Conservation (phyloP, 225 moss, liverwort and hornwort genomes). For the Anthoceros angustus region DNA sequence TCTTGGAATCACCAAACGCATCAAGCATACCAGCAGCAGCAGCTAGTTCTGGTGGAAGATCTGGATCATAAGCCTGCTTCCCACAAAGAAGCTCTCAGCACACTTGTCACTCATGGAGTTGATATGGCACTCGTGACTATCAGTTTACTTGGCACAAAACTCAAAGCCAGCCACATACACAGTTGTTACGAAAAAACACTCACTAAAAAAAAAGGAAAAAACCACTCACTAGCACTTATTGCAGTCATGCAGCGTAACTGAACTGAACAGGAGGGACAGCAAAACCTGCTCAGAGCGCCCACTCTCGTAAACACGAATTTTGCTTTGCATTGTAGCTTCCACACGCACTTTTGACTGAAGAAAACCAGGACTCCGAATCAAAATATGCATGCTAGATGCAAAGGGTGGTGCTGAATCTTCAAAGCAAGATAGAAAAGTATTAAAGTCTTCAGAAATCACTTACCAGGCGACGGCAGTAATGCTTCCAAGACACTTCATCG, state of each 20-base stretch:
- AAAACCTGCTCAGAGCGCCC: conserved; percentile 95
- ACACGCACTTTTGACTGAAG: conserved; percentile 79
- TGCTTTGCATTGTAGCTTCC: conserved; percentile 99
- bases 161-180: neutral
- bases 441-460: neutral
- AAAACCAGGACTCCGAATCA: neutral
- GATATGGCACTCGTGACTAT: neutral
- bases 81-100: neutral
- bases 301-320: conserved; percentile 99
- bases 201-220: neutral
- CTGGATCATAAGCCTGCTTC: conserved; percentile 90
- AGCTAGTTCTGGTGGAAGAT: conserved; percentile 89
- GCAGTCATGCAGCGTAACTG: neutral
- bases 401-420: neutral
- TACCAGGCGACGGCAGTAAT: conserved; percentile 96
- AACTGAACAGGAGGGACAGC: neutral
- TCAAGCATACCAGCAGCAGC: conserved; percentile 86
- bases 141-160: neutral
- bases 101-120: neutral
- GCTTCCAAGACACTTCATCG: conserved; percentile 79
- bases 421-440: neutral
- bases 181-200: neutral
- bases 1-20: conserved; percentile 42
- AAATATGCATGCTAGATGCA: neutral
- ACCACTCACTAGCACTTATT: neutral